Evolutionary conservation across 768 basidiomycete genomes (phyloP).

Genomic region (Omphalotus guepiniiformis): DNA sequence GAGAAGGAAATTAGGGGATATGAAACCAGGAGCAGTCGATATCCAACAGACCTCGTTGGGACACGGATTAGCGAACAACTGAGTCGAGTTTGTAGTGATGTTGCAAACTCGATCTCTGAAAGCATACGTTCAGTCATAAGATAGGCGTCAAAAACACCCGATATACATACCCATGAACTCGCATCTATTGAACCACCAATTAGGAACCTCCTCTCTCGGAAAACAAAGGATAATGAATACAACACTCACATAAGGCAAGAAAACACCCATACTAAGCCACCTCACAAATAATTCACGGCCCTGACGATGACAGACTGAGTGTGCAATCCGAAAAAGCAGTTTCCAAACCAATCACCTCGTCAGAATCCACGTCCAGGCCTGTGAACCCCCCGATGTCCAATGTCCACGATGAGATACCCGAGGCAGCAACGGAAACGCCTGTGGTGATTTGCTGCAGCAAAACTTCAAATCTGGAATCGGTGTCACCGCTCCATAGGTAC

Average conservation of each 20-base stretch:
- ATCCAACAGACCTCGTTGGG: conserved; percentile 28
- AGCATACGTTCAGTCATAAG: background rate
- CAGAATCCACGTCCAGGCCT: conserved; percentile 27
- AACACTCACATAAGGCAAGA: conserved; percentile 30
- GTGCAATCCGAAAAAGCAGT: background rate
- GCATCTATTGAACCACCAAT: conserved; percentile 17
- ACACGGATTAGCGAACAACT: conserved; percentile 27
- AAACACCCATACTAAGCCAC: conserved; percentile 33
- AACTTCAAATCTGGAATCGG: conserved; percentile 29
- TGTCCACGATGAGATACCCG: conserved; percentile 34
- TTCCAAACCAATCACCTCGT: conserved; percentile 14
- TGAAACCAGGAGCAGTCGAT: background rate
- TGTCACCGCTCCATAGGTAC: conserved; percentile 34
- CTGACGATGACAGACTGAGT: conserved; percentile 12
- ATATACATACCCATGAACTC: conserved; percentile 24
- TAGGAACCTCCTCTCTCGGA: no score
- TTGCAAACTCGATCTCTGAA: conserved; percentile 25
- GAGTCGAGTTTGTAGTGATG: conserved; percentile 17
- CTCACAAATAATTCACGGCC: conserved; percentile 30
- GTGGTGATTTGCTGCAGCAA: conserved; percentile 31
- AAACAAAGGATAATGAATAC: no score
- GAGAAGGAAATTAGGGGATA: background rate
- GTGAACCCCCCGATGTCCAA: conserved; percentile 33
- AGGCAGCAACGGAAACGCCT: conserved; percentile 29
- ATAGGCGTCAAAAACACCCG: background rate